Evolutionary conservation across 2,329 filamentous ascomycete species (phyloP), one percentile per base, ranked within the genome.

Genomic region (Ascochyta viciae-villosae): DNA sequence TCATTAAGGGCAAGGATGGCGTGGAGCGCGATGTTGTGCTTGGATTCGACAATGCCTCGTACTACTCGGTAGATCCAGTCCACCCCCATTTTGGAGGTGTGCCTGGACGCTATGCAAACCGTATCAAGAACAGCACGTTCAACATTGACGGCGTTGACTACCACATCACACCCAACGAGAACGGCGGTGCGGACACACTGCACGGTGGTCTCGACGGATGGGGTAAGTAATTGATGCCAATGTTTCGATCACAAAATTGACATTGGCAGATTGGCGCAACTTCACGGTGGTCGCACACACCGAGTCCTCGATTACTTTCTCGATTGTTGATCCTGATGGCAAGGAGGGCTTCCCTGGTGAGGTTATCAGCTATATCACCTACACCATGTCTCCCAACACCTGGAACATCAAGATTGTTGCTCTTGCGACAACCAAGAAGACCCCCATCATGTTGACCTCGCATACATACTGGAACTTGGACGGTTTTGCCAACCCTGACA

Each of bases 391-490:
- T 4, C 84, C 86, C 26, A 80, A 83, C 71, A 84, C 85, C 43
- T 92, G 89, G 89, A 82, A 90, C 68, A 81, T 92, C 66, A 88
- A 85, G 76, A 91, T 93, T 81, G 78, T 87, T 13, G 90, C 89
- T 37, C 74, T 89, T 51, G 80, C 89, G 3, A 87, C 87, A 8
- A 90, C 88, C 27, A 86, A 90, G 77, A 88, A 87, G 78, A 93
- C 90, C 6, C 90, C 90, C 44, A 91, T 94, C 74, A 93, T 94
- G 90, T 82, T 94, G 54, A 90, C 84, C 71, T 85, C 86, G 39
- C 87, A 89, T 74, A 85, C 85, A 7, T 94, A 94, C 81, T 94
- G 90, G 90, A 93, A 93, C 73, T 80, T 94, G 40, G 90, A 93
- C 68, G 90, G 87, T 31, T 94, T 90, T 67, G 82, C 88, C 67